A percentile compares a stretch with the other conserved stretches of the same genome.
Conservation (phyloP, 768 basidiomycete genomes). For the Trametes cingulata region DNA sequence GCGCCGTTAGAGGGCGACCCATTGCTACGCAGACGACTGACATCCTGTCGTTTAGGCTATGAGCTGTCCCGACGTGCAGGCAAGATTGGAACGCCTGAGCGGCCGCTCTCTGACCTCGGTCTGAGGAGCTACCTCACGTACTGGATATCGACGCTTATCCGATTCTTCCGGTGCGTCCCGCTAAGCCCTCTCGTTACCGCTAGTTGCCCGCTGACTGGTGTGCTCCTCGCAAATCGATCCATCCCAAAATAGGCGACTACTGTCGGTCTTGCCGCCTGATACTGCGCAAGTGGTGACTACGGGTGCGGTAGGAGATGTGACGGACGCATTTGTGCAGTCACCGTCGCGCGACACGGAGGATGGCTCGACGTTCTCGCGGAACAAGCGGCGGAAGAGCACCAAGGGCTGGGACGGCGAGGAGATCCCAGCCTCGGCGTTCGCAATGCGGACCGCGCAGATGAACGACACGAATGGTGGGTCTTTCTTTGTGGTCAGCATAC, state of each 20-base stretch:
- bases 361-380: slow-evolving; percentile 22
- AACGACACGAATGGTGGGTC: slow-evolving; percentile 27
- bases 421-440: slow-evolving; percentile 20
- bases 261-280: slow-evolving; percentile 62
- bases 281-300: slow-evolving; percentile 45
- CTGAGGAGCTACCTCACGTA: slow-evolving; percentile 86
- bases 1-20: neutral
- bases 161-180: slow-evolving; percentile 68
- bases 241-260: slow-evolving; percentile 44
- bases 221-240: no score
- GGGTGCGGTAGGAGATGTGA: slow-evolving; percentile 32
- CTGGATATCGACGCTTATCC: slow-evolving; percentile 82
- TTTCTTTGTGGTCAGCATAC: neutral
- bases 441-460: slow-evolving; percentile 15
- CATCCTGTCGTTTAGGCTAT: slow-evolving; percentile 61
- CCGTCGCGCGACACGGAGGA: slow-evolving; percentile 23
- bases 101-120: slow-evolving; percentile 92
- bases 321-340: slow-evolving; percentile 32
- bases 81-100: slow-evolving; percentile 89
- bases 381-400: slow-evolving; percentile 48
- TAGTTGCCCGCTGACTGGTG: no score
- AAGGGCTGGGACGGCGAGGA: slow-evolving; percentile 82
- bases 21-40: neutral
- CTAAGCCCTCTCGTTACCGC: neutral
- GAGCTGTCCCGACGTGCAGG: slow-evolving; percentile 81